Percentiles rank a stretch among this genome's conserved stretches.
These are phyloP conservation scores for Arabidopsis arenosa DNA, from an alignment of 345 rosid genomes.

Conservation along the genomic window DNA sequence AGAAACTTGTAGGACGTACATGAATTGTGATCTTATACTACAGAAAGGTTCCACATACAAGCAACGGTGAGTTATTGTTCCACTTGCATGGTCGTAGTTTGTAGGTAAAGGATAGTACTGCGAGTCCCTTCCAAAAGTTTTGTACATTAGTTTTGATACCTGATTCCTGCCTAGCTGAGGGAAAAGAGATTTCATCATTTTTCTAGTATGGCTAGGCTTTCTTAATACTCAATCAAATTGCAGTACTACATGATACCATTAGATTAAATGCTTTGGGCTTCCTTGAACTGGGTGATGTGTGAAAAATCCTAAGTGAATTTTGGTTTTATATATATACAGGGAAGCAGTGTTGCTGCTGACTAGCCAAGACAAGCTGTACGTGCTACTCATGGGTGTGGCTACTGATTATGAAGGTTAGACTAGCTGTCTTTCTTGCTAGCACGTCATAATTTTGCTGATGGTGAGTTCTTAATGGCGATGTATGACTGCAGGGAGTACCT, in stretches of 20 bases:
- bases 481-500: slow-evolving; percentile 58
- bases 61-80: slow-evolving; percentile 60
- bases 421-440: slow-evolving; percentile 34
- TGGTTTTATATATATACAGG: slow-evolving; percentile 47
- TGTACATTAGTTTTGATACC: neutral
- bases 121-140: neutral
- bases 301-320: neutral
- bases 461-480: slow-evolving; percentile 29
- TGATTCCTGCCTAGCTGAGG: neutral
- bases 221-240: neutral
- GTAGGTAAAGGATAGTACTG: slow-evolving; percentile 11
- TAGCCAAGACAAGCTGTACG: slow-evolving; percentile 64
- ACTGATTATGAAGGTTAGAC: slow-evolving; percentile 74
- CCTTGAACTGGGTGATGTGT: slow-evolving; percentile 16
- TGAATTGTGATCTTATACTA: slow-evolving; percentile 65
- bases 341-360: slow-evolving; percentile 73
- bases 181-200: neutral
- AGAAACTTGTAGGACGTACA: slow-evolving; percentile 65
- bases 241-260: neutral
- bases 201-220: slow-evolving; percentile 15
- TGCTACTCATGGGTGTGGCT: slow-evolving; percentile 65
- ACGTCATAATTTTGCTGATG: slow-evolving; percentile 28
- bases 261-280: slow-evolving; percentile 8
- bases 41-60: slow-evolving; percentile 60
- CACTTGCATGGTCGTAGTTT: slow-evolving; percentile 24